Evolutionary conservation across 805 yeast genomes (phyloP).

Genomic region (Wickerhamomyces tratensis): DNA sequence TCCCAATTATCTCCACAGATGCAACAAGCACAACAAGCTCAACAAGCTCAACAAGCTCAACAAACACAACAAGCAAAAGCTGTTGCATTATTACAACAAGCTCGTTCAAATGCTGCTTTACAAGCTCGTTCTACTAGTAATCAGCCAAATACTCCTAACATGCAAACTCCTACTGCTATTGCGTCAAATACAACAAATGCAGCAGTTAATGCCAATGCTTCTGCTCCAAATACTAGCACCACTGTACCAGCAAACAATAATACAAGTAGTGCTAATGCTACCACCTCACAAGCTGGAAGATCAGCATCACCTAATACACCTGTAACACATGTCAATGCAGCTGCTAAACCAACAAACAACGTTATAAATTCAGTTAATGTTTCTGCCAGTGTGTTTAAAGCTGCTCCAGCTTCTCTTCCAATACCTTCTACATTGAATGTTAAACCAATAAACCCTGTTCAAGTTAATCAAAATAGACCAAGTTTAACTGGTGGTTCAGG

Average conservation of each 20-base stretch:
- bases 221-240: conserved; percentile 1
- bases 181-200: background rate
- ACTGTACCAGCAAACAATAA: conserved; percentile 2
- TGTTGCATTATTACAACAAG: background rate
- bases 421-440: conserved; percentile 64
- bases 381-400: conserved; percentile 25
- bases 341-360: conserved; percentile 29
- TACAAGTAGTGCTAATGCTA: conserved; percentile 4
- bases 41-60: background rate
- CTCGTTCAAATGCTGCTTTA: conserved; percentile 1
- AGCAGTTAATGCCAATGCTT: conserved; percentile 1
- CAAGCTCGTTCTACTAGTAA: no score
- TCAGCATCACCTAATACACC: conserved; percentile 26
- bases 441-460: conserved; percentile 54
- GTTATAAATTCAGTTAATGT: conserved; percentile 15
- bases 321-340: conserved; percentile 39
- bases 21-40: conserved; percentile 6
- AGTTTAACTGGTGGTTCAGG: conserved; percentile 81
- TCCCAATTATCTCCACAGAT: conserved; percentile 18
- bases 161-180: no score
- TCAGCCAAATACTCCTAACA: no score
- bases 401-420: conserved; percentile 51
- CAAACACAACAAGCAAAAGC: background rate
- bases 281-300: conserved; percentile 10
- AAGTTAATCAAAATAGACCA: conserved; percentile 65